Base-by-base conservation (phyloP, 768 basidiomycete species). In the Leccinum uliginosum region DNA sequence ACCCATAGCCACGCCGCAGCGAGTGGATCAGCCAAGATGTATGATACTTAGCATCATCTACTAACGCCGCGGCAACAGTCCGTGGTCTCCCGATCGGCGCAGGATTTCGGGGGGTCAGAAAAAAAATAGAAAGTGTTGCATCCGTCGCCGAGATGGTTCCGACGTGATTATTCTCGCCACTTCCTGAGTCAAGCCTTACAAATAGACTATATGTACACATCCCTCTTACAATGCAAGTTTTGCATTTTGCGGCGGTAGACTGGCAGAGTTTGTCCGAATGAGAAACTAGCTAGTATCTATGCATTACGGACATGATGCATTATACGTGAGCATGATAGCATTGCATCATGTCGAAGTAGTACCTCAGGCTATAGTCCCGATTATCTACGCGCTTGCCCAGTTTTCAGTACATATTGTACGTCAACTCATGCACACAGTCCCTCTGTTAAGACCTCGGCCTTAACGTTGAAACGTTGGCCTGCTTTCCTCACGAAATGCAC, bases 11-110 rank as follows among this genome's bases (percentile, higher is more conserved):
- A 34, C 15, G 23, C 35, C 35, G 49, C 34, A 26, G 52, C 48
- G 21, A 35, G 53, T 60, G 60, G 60, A 55, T 58, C 53, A 45
- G 26, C 26, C n/a, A 52, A 43, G 34, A 51, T 19, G n/a, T 48
- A 29, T 15, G 46, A 19, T 7, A 15, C 30, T 50, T 49, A 54
- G 51, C 34, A n/a, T 26, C 26, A 19, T 14, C 46, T 55, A 46
- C 53, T 51, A 63, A 56, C 47, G 45, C 29, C 57, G 35, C 52
- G 30, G 26, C 30, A 43, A 34, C 10, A 46, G 19, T 56, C 48
- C 50, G 30, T 26, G 30, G 30, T n/a, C 40, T 21, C 26, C 23
- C 19, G 29, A 53, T 49, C 23, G 46, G 45, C 27, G 14, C 44
- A 53, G 55, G 32, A 23, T 32, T 46, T 52, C 38, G 26, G 30